phyloP scores from a whole-genome alignment of 371 early-diverging fungal species.

The Syncephalastrum monosporum region DNA sequence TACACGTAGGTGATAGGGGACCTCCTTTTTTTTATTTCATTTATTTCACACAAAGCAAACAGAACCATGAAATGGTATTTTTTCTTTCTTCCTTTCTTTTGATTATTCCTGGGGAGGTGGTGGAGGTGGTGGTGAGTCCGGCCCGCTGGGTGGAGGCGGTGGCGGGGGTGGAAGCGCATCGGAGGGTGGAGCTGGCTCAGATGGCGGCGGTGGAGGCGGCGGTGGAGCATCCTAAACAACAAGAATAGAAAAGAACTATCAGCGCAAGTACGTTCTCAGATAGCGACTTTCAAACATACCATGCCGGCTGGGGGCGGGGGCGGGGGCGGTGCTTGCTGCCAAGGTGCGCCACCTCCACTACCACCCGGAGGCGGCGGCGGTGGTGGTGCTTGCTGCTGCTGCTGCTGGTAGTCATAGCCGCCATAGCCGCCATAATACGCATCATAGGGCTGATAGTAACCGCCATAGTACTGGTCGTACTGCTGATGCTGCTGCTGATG shows the following conservation, averaged over 20 bases:
- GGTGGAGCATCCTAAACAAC: constrained; percentile 16
- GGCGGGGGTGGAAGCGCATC: constrained; percentile 31
- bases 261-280: too few relatives aligned
- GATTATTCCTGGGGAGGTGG: too few relatives aligned
- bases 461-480: constrained; percentile 1
- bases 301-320: constrained; percentile 18
- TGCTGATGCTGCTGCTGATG: background rate
- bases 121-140: too few relatives aligned
- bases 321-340: constrained; percentile 16
- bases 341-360: constrained; percentile 16
- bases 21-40: too few relatives aligned
- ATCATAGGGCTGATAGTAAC: constrained; percentile 17
- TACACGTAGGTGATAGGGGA: too few relatives aligned
- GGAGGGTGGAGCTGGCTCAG: constrained; percentile 32
- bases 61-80: too few relatives aligned
- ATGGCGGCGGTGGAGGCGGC: constrained; percentile 28
- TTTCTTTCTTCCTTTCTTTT: too few relatives aligned
- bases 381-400: constrained; percentile 26
- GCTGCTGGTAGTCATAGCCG: constrained; percentile 24
- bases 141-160: constrained; percentile 27
- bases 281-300: constrained; percentile 9
- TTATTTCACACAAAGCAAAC: too few relatives aligned
- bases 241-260: background rate
- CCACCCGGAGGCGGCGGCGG: constrained; percentile 19
- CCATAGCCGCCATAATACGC: constrained; percentile 24